Evolutionary conservation across 2,329 filamentous ascomycete genomes (phyloP), one percentile per base, ranked within the genome.

Genomic region (Colletotrichum musicola): DNA sequence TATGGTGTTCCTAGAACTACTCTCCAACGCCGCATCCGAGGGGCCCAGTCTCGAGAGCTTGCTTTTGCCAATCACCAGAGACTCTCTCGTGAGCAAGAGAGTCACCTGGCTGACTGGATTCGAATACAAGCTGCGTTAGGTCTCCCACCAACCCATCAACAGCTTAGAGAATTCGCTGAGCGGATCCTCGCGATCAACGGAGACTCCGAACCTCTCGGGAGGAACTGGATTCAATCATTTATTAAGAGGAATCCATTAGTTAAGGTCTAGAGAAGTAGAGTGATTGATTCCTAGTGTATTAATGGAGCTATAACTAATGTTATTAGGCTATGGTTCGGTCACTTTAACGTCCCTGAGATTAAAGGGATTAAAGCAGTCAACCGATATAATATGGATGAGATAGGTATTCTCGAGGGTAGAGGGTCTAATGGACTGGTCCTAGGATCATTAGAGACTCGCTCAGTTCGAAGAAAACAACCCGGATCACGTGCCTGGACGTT

Each of bases 101-200:
- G 30, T 4, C 35, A 63, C 10, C 27, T 71, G 53, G 54, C 62
- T n/a, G 12, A 57, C 6, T 71, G 30, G 58, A 46, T 71, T 10
- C 14, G 30, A n/a, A 49, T 56, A 7, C 61, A 71, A 38, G 44
- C 57, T 42, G 54, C 54, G 14, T 42, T 71, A 18, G 61, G 69
- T n/a, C 55, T 69, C 2, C 62, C 27, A 25, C 62, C 40, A 46
- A 71, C 57, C 7, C 40, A 69, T 49, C 4, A 42, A 27, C 12
- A 71, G 35, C 18, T 69, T 2, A 64, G 51, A 16, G 44, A 56
- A 10, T 69, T 71, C 42, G 61, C 38, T 6, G 9, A 60, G 14
- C 35, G 49, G 10, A 69, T 69, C 6, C 44, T 69, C 6, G 25
- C 27, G 4, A 2, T 6, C 0, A 13, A 25, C 6, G 27, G 35